phyloP scores from a whole-genome alignment of 129 eudicot genomes.

The Flaveria brownii region DNA sequence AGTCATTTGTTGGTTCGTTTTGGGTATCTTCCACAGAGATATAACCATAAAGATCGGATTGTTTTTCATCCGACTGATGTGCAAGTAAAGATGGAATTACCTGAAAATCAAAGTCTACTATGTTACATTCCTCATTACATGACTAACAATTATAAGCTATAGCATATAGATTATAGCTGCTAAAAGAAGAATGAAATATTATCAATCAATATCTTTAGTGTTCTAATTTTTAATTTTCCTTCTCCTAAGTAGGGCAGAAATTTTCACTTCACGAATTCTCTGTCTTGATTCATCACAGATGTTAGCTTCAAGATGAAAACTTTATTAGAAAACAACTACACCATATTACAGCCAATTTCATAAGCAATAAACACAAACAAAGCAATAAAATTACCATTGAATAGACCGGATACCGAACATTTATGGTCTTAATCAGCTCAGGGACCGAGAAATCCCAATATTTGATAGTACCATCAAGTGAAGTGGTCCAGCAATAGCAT shows the following conservation, averaged over 20 bases:
- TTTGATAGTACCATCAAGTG: slow-evolving; percentile 87
- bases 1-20: slow-evolving; percentile 27
- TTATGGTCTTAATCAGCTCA: slow-evolving; percentile 60
- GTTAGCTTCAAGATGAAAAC: neutral
- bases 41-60: slow-evolving; percentile 64
- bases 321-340: neutral
- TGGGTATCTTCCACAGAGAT: slow-evolving; percentile 42
- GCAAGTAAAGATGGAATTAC: slow-evolving; percentile 60
- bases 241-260: neutral
- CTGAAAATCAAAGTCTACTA: slow-evolving; percentile 32
- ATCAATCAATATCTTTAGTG: slow-evolving; percentile 2
- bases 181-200: neutral
- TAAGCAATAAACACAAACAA: slow-evolving; percentile 12
- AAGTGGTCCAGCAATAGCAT: slow-evolving; percentile 83
- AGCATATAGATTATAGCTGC: neutral
- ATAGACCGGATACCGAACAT: slow-evolving; percentile 58
- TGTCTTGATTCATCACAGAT: slow-evolving; percentile 4
- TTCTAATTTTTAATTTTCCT: neutral
- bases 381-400: slow-evolving; percentile 59
- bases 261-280: neutral
- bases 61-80: slow-evolving; percentile 32
- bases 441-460: slow-evolving; percentile 84
- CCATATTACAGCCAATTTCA: neutral
- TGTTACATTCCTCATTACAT: slow-evolving; percentile 15
- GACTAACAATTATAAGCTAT: neutral